Conservation (phyloP, 1,284 basidiomycete species). For the Leccinum ponderosum region DNA sequence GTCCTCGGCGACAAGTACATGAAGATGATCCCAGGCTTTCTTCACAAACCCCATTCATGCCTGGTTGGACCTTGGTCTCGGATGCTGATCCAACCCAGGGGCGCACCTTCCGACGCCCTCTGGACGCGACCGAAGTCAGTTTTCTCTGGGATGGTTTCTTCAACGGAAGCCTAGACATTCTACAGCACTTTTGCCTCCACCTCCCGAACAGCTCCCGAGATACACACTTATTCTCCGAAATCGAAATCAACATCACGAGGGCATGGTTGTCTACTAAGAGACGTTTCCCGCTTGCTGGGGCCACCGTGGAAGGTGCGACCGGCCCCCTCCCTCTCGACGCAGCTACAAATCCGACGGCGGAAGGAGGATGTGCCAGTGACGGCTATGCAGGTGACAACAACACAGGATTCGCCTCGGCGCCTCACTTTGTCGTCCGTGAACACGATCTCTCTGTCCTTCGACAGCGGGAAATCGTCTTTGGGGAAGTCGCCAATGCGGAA, state of each 20-base stretch:
- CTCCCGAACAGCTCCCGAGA: conserved; percentile 11
- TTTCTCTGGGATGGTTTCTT: conserved; percentile 16
- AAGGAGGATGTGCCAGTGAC: not conserved
- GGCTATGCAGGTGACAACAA: not conserved
- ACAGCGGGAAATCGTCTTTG: conserved; percentile 9
- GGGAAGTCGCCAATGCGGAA: conserved; percentile 7
- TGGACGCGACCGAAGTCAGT: conserved; percentile 10
- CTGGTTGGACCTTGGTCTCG: conserved; percentile 9
- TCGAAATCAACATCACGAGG: conserved; percentile 9
- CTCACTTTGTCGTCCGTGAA: conserved; percentile 23
- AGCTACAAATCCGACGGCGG: not conserved
- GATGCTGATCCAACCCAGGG: conserved; percentile 9
- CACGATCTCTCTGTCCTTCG: conserved; percentile 15
- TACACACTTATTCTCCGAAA: conserved; percentile 17
- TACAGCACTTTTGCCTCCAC: conserved; percentile 12
- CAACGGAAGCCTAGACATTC: conserved; percentile 19
- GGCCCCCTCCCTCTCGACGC: not conserved
- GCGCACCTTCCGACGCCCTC: conserved; percentile 17
- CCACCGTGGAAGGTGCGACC: conserved; percentile 4
- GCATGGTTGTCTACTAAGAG: conserved; percentile 23
- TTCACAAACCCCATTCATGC: conserved; percentile 7
- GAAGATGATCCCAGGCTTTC: conserved; percentile 5
- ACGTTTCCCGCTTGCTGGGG: conserved; percentile 22
- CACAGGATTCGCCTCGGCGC: not conserved
- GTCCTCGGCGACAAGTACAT: too few relatives aligned